Conservation (phyloP, 345 rosid genomes). For the Eucalyptus microcorys region DNA sequence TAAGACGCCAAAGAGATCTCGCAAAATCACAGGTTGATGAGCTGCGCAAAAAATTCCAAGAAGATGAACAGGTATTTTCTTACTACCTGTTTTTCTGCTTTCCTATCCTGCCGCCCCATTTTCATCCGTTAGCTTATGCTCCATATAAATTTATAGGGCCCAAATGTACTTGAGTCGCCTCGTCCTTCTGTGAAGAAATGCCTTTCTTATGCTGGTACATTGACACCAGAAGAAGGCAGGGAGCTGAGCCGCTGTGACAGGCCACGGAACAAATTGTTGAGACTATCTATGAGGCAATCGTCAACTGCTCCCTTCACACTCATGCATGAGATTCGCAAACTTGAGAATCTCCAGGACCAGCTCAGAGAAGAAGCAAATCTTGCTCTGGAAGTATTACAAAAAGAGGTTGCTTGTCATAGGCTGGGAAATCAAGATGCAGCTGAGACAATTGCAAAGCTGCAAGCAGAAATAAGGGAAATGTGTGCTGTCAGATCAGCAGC, state of each 20-base stretch:
- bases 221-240: slow-evolving; percentile 50
- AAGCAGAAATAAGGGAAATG: slow-evolving; percentile 95
- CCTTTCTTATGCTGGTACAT: slow-evolving; percentile 66
- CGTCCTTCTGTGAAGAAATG: slow-evolving; percentile 74
- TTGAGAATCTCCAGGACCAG: slow-evolving; percentile 98
- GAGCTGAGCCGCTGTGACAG: slow-evolving; percentile 28
- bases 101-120: background rate
- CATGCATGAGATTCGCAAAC: slow-evolving; percentile 98
- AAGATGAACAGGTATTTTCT: slow-evolving; percentile 33
- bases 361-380: slow-evolving; percentile 93
- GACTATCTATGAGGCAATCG: slow-evolving; percentile 92
- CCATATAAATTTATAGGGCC: slow-evolving; percentile 16
- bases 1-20: slow-evolving; percentile 77
- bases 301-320: slow-evolving; percentile 90
- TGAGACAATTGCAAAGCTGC: slow-evolving; percentile 93
- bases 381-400: slow-evolving; percentile 92
- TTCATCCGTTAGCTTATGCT: background rate
- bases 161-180: slow-evolving; percentile 41
- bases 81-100: background rate
- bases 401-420: slow-evolving; percentile 96
- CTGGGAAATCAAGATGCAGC: slow-evolving; percentile 99
- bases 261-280: slow-evolving; percentile 47
- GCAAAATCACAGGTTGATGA: slow-evolving; percentile 78
- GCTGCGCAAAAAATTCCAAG: slow-evolving; percentile 65
- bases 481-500: slow-evolving; percentile 42